Evolutionary conservation across 768 basidiomycete genomes (phyloP).

Genomic region (Tulasnella sp.): DNA sequence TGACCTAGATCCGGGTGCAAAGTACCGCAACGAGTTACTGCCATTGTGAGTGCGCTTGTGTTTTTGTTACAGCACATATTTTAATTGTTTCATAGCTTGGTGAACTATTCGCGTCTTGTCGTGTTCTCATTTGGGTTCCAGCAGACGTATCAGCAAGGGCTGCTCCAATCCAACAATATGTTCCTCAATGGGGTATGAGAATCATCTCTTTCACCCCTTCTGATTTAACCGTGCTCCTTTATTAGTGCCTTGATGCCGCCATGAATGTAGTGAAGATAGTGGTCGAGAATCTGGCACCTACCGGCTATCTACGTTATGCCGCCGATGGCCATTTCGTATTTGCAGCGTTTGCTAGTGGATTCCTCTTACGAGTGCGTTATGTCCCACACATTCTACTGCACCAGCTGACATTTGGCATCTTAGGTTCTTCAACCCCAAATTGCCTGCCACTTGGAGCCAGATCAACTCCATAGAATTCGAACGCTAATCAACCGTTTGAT

Average conservation of each 20-base stretch:
- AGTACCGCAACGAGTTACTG: constrained; percentile 50
- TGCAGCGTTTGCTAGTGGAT: constrained; percentile 68
- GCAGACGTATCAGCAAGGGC: constrained; percentile 60
- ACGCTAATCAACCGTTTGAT: constrained; percentile 60
- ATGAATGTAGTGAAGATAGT: constrained; percentile 52
- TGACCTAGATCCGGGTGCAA: constrained; percentile 40
- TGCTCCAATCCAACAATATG: constrained; percentile 45
- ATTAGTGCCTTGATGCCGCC: constrained; percentile 57
- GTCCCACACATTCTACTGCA: neutral
- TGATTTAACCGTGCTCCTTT: neutral
- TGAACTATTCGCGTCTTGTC: constrained; percentile 64
- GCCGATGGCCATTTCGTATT: constrained; percentile 77
- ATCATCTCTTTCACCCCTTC: neutral
- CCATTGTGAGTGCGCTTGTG: constrained; percentile 47
- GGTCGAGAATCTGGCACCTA: constrained; percentile 51
- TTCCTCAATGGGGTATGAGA: constrained; percentile 55
- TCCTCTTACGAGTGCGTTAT: constrained; percentile 55
- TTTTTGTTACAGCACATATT: constrained; percentile 12
- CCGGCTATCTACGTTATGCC: constrained; percentile 63
- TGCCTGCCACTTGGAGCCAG: constrained; percentile 43
- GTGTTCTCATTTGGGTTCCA: constrained; percentile 84
- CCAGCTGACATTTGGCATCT: neutral
- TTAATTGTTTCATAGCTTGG: constrained; percentile 37
- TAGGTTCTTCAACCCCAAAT: constrained; percentile 67
- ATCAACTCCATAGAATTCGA: constrained; percentile 58